Conservation (phyloP, 805 yeast genomes). For the Wickerhamomyces queroliae region DNA sequence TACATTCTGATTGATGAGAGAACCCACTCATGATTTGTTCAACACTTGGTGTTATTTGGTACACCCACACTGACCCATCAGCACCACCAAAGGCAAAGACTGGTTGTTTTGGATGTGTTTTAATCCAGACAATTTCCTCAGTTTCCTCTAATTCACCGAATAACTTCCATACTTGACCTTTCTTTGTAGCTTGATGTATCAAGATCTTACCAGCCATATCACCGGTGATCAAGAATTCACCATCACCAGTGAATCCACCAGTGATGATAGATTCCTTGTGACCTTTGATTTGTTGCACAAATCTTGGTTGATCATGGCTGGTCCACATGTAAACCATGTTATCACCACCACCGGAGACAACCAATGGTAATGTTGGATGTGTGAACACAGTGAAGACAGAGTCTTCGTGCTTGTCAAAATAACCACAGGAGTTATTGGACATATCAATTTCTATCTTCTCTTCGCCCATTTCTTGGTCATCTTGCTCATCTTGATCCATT, state of each 20-base stretch:
- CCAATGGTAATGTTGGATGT: constrained; percentile 72
- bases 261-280: constrained; percentile 86
- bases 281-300: constrained; percentile 70
- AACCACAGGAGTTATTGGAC: constrained; percentile 83
- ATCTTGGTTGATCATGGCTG: constrained; percentile 74
- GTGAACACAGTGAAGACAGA: constrained; percentile 75
- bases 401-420: constrained; percentile 87
- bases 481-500: constrained; percentile 22
- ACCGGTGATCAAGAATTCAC: constrained; percentile 76
- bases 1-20: constrained; percentile 76
- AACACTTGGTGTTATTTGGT: constrained; percentile 57
- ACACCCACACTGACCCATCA: constrained; percentile 95
- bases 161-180: constrained; percentile 79
- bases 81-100: constrained; percentile 88
- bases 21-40: constrained; percentile 75
- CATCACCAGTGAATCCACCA: constrained; percentile 81
- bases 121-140: constrained; percentile 84
- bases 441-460: constrained; percentile 70
- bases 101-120: constrained; percentile 70
- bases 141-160: constrained; percentile 74
- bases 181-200: constrained; percentile 63
- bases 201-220: constrained; percentile 91
- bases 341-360: constrained; percentile 71
- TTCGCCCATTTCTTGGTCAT: constrained; percentile 30
- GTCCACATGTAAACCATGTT: constrained; percentile 89